Base-by-base conservation (phyloP, 2,329 filamentous ascomycete species). In the Aspergillus fructus region DNA sequence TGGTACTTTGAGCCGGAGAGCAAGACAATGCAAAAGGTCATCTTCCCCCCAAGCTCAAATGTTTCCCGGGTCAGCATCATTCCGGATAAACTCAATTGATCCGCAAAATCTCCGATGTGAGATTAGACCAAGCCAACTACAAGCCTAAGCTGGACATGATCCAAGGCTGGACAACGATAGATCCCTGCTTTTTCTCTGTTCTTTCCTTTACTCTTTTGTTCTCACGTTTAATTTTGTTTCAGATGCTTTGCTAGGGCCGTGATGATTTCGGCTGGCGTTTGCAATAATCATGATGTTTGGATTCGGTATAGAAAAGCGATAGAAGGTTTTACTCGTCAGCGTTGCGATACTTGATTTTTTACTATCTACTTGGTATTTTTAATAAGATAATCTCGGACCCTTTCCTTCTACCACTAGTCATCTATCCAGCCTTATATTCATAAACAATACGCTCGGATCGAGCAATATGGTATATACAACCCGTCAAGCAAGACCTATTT, bases 1-100 rank as follows among this genome's bases (percentile, higher is more conserved):
- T 82, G 79, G 79, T 75, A 72, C 59, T 69, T 78, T 46, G 79
- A 81, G 57, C 58, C 71, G 37, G 69, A 73, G 51, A 75, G 73
- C 42, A 61, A 62, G 39, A 70, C 67, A 13, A 73, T 76, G 72
- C 68, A 63, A 21, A 72, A 68, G 19, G 65, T 68, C 43, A 63
- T 67, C 30, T 68, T 70, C n/a, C 66, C 70, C 6, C 68, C 70
- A 24, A 73, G 70, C 62, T 68, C 70, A 42, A 68, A 69, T 41
- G 71, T 74, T 23, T 74, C 71, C 48, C 71, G 71, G 60, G 69
- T 64, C 59, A 75, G 72, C 58, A 61, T 73, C 52, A 61, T 70
- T 24, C 64, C 71, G 33, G 64, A 59, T 53, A 72, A 71, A 49
- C 52, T 66, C 48, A 63, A 64, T 40, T 72, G 55, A 52, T 42